Evolutionary conservation across 1,139 yeast species (phyloP).

Genomic region (Pichia sp.): DNA sequence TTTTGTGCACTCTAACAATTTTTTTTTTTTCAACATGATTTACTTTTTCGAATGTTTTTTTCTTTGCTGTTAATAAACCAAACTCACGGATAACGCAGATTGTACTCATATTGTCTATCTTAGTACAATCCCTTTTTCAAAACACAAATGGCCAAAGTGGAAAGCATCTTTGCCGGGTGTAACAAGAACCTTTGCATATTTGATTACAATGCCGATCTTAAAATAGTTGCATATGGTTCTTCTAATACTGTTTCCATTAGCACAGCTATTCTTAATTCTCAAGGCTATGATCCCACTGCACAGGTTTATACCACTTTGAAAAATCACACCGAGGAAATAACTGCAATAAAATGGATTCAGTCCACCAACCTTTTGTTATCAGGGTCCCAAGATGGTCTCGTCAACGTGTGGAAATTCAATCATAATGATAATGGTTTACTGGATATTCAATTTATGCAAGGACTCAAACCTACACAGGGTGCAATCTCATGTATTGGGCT

Average conservation of each 20-base stretch:
- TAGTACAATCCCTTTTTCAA: too few species aligned
- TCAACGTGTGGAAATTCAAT: conserved; percentile 54
- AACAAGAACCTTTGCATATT: conserved; percentile 68
- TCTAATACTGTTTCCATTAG: conserved; percentile 69
- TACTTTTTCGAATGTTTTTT: too few species aligned
- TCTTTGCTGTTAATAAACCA: too few species aligned
- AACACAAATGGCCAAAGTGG: conserved; percentile 25
- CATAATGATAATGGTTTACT: conserved; percentile 16
- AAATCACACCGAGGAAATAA: conserved; percentile 52
- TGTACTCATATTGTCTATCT: too few species aligned
- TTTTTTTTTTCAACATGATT: background rate
- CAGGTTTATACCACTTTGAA: conserved; percentile 58
- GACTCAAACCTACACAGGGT: conserved; percentile 34
- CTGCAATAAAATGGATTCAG: conserved; percentile 56
- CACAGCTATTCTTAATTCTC: conserved; percentile 41
- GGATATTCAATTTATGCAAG: conserved; percentile 32
- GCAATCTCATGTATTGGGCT: conserved; percentile 41
- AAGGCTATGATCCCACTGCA: conserved; percentile 23
- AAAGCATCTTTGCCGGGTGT: conserved; percentile 73
- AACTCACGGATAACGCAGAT: too few species aligned
- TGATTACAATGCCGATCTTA: conserved; percentile 43
- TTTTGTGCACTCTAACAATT: background rate
- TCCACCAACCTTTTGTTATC: conserved; percentile 47
- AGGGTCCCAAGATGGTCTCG: conserved; percentile 58
- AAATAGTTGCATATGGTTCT: conserved; percentile 72